Conservation (phyloP, 805 yeast species). For the Suhomyces sp. region DNA sequence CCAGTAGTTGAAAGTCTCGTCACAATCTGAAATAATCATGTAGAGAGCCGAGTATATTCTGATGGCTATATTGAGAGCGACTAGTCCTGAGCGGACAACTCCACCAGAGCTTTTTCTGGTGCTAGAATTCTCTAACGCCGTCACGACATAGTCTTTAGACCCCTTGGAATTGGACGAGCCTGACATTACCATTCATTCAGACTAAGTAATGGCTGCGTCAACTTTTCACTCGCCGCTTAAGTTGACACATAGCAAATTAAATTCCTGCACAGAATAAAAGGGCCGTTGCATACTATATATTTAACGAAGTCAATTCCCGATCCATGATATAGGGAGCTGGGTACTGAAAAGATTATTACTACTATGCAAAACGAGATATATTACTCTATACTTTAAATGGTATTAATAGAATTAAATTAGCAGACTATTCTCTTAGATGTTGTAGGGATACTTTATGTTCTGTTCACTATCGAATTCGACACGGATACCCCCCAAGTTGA, state of each 20-base stretch:
- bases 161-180: not conserved
- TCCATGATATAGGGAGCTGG: not conserved
- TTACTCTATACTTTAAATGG: not conserved
- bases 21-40: constrained; percentile 85
- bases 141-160: not conserved
- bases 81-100: constrained; percentile 1
- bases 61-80: constrained; percentile 13
- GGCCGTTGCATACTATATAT: not conserved
- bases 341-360: too few species aligned
- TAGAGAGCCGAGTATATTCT: constrained; percentile 43
- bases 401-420: not conserved
- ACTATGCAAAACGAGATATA: too few species aligned
- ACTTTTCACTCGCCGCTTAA: not conserved
- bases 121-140: not conserved
- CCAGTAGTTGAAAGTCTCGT: constrained; percentile 91
- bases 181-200: not conserved
- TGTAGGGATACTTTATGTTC: not conserved
- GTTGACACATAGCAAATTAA: not conserved
- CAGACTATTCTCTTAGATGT: not conserved
- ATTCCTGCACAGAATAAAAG: not conserved
- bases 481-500: constrained; percentile 19
- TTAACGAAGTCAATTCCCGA: too few species aligned
- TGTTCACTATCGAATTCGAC: constrained; percentile 6
- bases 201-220: not conserved
- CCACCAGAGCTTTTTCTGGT: not conserved